A percentile compares a stretch with the other conserved stretches of the same genome.
These are phyloP conservation scores for Nicotiana attenuata DNA, from an alignment of 257 asterid genomes.

Conservation along the genomic window DNA sequence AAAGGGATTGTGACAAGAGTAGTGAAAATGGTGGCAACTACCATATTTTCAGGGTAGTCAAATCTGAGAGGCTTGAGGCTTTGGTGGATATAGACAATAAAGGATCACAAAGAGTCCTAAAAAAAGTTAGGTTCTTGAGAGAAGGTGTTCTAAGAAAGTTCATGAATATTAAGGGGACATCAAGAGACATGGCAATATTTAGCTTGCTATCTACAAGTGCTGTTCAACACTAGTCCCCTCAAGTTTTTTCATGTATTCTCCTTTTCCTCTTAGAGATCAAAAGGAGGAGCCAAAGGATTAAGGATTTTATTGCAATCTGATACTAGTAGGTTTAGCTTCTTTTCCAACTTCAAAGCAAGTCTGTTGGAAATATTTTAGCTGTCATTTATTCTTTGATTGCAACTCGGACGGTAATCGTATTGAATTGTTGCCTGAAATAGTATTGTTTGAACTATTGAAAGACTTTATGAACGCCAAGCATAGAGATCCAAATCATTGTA, in stretches of 20 bases:
- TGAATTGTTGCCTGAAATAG: neutral
- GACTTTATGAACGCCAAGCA: neutral
- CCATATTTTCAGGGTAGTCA: slow-evolving; percentile 36
- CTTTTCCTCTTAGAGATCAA: too few relatives aligned
- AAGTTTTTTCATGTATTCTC: too few relatives aligned
- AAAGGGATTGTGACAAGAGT: slow-evolving; percentile 42
- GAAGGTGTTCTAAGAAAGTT: slow-evolving; percentile 44
- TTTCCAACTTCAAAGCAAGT: too few relatives aligned
- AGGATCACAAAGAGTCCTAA: slow-evolving; percentile 49
- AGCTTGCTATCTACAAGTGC: slow-evolving; percentile 26
- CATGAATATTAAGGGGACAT: slow-evolving; percentile 16
- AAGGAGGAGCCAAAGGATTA: too few relatives aligned
- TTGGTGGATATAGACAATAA: slow-evolving; percentile 33
- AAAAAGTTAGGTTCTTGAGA: slow-evolving; percentile 38
- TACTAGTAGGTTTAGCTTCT: too few relatives aligned
- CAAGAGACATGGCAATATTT: slow-evolving; percentile 25
- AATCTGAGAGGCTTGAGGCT: slow-evolving; percentile 38
- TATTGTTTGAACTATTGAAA: neutral
- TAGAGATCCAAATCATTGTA: neutral
- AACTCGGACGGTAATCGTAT: neutral
- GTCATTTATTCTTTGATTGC: neutral
- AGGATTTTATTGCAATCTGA: too few relatives aligned
- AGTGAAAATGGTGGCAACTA: slow-evolving; percentile 28
- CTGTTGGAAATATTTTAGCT: too few relatives aligned
- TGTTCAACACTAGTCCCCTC: too few relatives aligned